These are phyloP conservation scores for Teunomyces lycoperdinae DNA, from an alignment of 805 yeast species.

Conservation along the genomic window DNA sequence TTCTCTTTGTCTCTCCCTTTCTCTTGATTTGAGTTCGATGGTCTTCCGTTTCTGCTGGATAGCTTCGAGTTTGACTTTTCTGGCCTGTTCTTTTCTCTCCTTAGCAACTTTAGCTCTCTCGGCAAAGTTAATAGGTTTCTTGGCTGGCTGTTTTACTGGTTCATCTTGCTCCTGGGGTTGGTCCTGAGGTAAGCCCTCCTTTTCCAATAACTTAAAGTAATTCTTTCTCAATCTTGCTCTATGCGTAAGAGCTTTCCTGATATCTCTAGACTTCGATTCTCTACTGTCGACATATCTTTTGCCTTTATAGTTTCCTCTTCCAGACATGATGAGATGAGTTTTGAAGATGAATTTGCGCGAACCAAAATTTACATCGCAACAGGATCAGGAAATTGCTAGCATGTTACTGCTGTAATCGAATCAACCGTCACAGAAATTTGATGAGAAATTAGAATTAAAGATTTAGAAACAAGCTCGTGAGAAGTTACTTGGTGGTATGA, in stretches of 20 bases:
- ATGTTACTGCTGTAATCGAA: too few relatives aligned
- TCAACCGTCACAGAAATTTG: too few relatives aligned
- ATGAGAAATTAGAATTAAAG: too few relatives aligned
- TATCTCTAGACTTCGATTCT: conserved; percentile 54
- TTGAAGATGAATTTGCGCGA: not conserved
- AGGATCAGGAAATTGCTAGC: not conserved
- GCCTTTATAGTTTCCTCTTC: conserved; percentile 12
- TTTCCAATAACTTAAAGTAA: conserved; percentile 74
- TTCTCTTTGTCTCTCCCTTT: conserved; percentile 44
- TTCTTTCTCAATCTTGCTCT: conserved; percentile 77
- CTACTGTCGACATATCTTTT: conserved; percentile 34
- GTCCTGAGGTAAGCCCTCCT: conserved; percentile 58
- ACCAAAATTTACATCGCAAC: not conserved
- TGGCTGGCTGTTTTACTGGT: conserved; percentile 17
- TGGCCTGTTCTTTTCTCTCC: conserved; percentile 44
- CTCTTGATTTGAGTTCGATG: conserved; percentile 34
- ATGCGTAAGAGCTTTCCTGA: conserved; percentile 72
- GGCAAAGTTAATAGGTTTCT: conserved; percentile 36
- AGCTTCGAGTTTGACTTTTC: conserved; percentile 36
- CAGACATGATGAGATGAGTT: conserved; percentile 9
- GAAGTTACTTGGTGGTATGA: too few relatives aligned
- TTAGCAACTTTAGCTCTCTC: conserved; percentile 46
- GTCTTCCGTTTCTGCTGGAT: conserved; percentile 36
- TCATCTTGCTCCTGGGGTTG: conserved; percentile 32
- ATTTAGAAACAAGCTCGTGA: too few relatives aligned